Conservation (phyloP, 352 stramenopile species). For the Pythium phragmiticola region DNA sequence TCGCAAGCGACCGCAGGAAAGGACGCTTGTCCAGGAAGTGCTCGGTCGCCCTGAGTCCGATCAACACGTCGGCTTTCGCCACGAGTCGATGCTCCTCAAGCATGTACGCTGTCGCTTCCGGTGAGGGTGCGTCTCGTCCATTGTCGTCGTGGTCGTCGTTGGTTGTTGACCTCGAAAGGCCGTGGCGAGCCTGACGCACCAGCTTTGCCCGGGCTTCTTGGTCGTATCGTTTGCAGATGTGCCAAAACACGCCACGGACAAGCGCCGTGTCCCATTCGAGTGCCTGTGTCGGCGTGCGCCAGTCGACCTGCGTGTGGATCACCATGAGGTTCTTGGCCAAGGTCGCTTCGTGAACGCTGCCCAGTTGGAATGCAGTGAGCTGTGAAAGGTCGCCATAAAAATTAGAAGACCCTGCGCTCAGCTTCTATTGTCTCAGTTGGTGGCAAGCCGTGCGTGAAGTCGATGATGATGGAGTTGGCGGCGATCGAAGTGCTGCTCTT, state of each 20-base stretch:
- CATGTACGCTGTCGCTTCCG: neutral
- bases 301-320: constrained; percentile 48
- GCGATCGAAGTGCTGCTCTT: constrained; percentile 56
- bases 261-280: constrained; percentile 52
- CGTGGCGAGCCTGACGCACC: neutral
- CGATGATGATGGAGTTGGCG: constrained; percentile 13
- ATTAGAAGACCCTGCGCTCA: constrained; percentile 4
- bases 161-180: too few species aligned
- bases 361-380: neutral
- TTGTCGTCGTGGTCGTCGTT: constrained; percentile 9
- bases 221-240: constrained; percentile 34
- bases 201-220: constrained; percentile 4
- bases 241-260: constrained; percentile 51
- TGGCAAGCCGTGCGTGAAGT: neutral
- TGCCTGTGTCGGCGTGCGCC: constrained; percentile 41
- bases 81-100: constrained; percentile 43
- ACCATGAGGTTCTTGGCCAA: constrained; percentile 23
- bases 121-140: neutral
- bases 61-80: constrained; percentile 56
- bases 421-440: neutral
- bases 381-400: constrained; percentile 14
- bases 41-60: constrained; percentile 38
- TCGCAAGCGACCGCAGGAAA: constrained; percentile 55
- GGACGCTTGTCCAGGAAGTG: constrained; percentile 53
- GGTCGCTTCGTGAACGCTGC: neutral